Base-by-base conservation (phyloP, 2,329 filamentous ascomycete genomes). In the Cladosporium sp. region DNA sequence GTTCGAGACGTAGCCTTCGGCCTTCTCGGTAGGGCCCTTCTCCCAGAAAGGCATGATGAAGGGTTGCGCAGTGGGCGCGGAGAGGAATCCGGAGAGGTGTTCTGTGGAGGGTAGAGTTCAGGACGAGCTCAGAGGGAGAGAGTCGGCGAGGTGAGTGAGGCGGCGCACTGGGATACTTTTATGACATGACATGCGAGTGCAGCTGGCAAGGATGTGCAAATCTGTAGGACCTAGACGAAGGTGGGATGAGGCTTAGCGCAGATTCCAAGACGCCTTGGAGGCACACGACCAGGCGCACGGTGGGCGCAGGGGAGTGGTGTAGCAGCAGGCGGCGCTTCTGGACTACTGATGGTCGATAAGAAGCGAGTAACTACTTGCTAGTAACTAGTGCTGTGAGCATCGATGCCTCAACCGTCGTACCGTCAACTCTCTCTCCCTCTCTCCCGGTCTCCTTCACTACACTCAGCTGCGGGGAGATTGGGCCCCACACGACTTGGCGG, bases 21-120 rank as follows among this genome's bases (percentile, higher is more conserved):
- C 32, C 39, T 50, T 50, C 39, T 50, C 47, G 15, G 30, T 9
- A 22, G 32, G 11, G 15, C 40, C 27, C 16, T 43, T 50, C 32
- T 50, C 47, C 47, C 47, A 43, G 47, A 50, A 50, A 36, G 32
- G 39, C 47, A 50, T 50, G 47, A 12, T 32, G 47, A 13, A 43
- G 25, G 38, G 25, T 46, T 8, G 18, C 16, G 25, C 45, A 27
- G n/a, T 4, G 29, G n/a, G 16, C 16, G 25, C 12, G 19, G 43
- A 25, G n/a, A 12, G 15, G 19, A 11, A 13, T 9, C n/a, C 33
- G 9, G 27, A 32, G 18, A 18, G 22, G 33, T 16, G 25, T 40
- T 22, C 32, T 33, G 15, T 12, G 2, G 41, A 9, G 30, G 41
- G 16, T 19, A 36, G 36, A 38, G 8, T 15, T 38, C 3, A 13